Percentiles rank a stretch among this genome's conserved stretches.
phyloP scores from a whole-genome alignment of 1,284 basidiomycete genomes.

The Irpex sp. region DNA sequence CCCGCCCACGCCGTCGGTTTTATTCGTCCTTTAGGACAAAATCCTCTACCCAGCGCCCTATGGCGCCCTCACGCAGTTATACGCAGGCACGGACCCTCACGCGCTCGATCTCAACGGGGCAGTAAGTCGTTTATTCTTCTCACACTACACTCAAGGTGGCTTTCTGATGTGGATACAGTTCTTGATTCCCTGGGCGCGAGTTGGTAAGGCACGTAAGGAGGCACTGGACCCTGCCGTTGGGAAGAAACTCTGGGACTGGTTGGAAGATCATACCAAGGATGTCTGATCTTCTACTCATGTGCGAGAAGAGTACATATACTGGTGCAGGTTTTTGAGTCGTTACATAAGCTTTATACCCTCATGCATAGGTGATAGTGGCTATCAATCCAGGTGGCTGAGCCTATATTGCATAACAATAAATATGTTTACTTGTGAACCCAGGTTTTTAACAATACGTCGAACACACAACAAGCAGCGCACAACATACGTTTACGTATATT shows the following conservation, averaged over 20 bases:
- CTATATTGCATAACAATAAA: no score
- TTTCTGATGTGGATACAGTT: slow-evolving; percentile 21
- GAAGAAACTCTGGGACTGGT: slow-evolving; percentile 33
- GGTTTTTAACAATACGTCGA: no score
- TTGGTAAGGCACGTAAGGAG: slow-evolving; percentile 18
- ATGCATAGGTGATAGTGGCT: background rate
- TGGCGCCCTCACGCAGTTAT: slow-evolving; percentile 11
- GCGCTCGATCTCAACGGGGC: slow-evolving; percentile 1
- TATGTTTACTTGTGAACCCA: no score
- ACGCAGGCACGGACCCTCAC: slow-evolving; percentile 9
- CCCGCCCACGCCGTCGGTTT: background rate
- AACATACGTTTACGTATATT: no score
- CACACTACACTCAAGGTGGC: slow-evolving; percentile 8
- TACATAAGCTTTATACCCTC: no score
- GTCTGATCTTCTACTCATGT: background rate
- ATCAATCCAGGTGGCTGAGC: no score
- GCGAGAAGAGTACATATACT: background rate
- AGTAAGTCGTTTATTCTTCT: background rate
- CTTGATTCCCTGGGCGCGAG: slow-evolving; percentile 35
- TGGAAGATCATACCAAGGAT: slow-evolving; percentile 31
- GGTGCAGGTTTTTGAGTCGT: background rate
- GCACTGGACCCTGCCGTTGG: slow-evolving; percentile 28
- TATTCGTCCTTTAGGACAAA: slow-evolving; percentile 15
- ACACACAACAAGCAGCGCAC: no score
- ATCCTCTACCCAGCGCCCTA: slow-evolving; percentile 13